A percentile compares a stretch with the other conserved stretches of the same genome.
These are phyloP conservation scores for Vitis hybrid DNA, from an alignment of 177 flowering plant genomes.

Conservation along the genomic window DNA sequence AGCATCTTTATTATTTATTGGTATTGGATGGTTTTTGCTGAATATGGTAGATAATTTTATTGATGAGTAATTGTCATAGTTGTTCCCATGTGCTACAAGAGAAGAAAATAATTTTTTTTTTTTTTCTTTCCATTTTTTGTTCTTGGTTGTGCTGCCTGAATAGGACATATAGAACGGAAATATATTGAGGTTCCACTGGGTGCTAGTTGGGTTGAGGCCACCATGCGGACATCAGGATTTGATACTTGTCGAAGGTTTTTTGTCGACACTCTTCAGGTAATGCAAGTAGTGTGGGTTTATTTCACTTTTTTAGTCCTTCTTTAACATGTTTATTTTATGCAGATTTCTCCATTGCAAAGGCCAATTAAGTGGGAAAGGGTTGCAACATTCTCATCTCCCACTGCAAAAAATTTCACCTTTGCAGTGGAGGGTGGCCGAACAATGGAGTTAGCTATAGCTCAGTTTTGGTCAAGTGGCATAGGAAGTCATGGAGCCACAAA, in stretches of 20 bases:
- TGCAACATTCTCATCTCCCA: constrained; percentile 79
- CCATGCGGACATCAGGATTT: constrained; percentile 79
- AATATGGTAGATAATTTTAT: not conserved
- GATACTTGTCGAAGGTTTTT: constrained; percentile 84
- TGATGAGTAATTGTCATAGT: no score
- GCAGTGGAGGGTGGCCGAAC: constrained; percentile 81
- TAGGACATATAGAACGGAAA: constrained; percentile 87
- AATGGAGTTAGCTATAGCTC: constrained; percentile 90
- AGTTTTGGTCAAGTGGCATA: constrained; percentile 97
- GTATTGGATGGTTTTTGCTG: not conserved
- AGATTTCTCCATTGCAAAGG: constrained; percentile 88
- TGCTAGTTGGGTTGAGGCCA: constrained; percentile 93
- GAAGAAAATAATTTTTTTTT: not conserved
- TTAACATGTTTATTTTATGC: constrained; percentile 33
- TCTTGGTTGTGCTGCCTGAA: constrained; percentile 10
- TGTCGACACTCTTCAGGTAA: constrained; percentile 87
- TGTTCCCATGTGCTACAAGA: not conserved
- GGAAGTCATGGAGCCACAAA: constrained; percentile 78
- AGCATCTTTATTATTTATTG: no score
- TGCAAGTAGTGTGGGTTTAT: not conserved
- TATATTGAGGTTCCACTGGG: constrained; percentile 85
- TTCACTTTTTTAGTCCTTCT: constrained; percentile 4
- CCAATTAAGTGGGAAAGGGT: constrained; percentile 87
- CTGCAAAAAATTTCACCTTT: constrained; percentile 70
- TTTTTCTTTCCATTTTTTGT: not conserved